phyloP scores from a whole-genome alignment of 2,329 filamentous ascomycete species.

The Fusarium incarnatum region DNA sequence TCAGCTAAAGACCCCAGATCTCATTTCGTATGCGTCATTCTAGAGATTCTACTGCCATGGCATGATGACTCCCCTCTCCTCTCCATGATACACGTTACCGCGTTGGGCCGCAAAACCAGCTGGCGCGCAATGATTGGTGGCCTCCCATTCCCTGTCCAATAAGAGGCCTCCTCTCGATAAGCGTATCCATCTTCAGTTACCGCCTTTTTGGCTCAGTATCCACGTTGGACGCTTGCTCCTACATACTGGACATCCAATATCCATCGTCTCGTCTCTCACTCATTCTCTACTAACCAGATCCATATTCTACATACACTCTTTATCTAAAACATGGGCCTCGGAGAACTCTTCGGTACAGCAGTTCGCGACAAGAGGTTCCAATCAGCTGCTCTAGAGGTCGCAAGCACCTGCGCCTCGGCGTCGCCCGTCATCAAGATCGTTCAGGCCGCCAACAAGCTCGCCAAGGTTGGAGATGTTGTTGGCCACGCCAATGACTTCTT shows the following conservation, averaged over 20 bases:
- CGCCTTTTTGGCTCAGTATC: slow-evolving; percentile 28
- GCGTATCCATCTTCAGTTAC: slow-evolving; percentile 33
- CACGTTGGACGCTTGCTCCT: slow-evolving; percentile 6
- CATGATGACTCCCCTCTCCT: slow-evolving; percentile 13
- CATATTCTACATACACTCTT: not conserved
- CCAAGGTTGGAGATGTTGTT: slow-evolving; percentile 42
- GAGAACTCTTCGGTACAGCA: slow-evolving; percentile 27
- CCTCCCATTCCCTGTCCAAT: not conserved
- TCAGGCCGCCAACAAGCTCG: slow-evolving; percentile 44
- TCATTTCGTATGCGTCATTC: slow-evolving; percentile 13
- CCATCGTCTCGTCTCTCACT: slow-evolving; percentile 2
- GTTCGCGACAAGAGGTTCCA: slow-evolving; percentile 30
- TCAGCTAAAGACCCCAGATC: not conserved
- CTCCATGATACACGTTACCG: slow-evolving; percentile 17
- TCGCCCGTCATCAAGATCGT: slow-evolving; percentile 41
- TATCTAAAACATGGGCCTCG: slow-evolving; percentile 26
- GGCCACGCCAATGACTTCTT: slow-evolving; percentile 43
- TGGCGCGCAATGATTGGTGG: slow-evolving; percentile 23
- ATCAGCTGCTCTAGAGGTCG: slow-evolving; percentile 27
- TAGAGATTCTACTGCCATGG: not conserved
- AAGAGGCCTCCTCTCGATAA: not conserved
- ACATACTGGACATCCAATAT: not conserved
- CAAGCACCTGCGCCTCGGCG: slow-evolving; percentile 28
- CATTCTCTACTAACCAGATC: not conserved
- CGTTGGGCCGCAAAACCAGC: slow-evolving; percentile 36